These are phyloP conservation scores for Cucurbita moschata DNA, from an alignment of 306 rosid species.

Conservation along the genomic window DNA sequence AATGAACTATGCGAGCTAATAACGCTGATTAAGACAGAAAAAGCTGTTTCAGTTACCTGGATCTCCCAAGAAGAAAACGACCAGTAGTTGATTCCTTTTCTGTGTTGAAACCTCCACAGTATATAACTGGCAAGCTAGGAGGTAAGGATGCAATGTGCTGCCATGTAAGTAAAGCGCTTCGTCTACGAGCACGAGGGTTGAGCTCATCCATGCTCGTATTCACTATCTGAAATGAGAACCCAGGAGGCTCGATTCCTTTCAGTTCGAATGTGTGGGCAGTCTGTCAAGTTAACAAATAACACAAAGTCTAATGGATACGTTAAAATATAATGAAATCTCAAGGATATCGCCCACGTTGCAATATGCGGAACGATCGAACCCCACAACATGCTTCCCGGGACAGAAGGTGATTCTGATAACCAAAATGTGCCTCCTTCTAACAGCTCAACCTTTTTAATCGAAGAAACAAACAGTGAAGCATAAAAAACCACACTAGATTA, in stretches of 20 bases:
- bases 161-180: slow-evolving; percentile 98
- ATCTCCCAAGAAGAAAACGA: slow-evolving; percentile 91
- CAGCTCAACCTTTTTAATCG: slow-evolving; percentile 57
- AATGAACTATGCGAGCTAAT: background rate
- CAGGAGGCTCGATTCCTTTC: slow-evolving; percentile 93
- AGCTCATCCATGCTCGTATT: slow-evolving; percentile 81
- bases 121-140: slow-evolving; percentile 83
- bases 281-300: slow-evolving; percentile 57
- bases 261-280: slow-evolving; percentile 98
- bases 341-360: slow-evolving; percentile 99
- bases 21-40: background rate
- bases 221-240: slow-evolving; percentile 89
- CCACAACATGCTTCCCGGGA: slow-evolving; percentile 97
- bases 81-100: slow-evolving; percentile 96
- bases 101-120: slow-evolving; percentile 95
- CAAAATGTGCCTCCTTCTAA: slow-evolving; percentile 98
- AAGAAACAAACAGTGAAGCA: background rate
- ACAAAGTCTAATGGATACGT: background rate
- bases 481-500: background rate
- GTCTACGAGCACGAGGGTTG: slow-evolving; percentile 84
- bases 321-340: slow-evolving; percentile 9
- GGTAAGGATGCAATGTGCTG: slow-evolving; percentile 98
- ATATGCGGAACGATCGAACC: slow-evolving; percentile 78
- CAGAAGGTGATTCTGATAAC: slow-evolving; percentile 95
- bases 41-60: slow-evolving; percentile 37